A percentile compares a stretch with the other conserved stretches of the same genome.
phyloP scores from a whole-genome alignment of 768 basidiomycete genomes.

The Podaxis rugospora region DNA sequence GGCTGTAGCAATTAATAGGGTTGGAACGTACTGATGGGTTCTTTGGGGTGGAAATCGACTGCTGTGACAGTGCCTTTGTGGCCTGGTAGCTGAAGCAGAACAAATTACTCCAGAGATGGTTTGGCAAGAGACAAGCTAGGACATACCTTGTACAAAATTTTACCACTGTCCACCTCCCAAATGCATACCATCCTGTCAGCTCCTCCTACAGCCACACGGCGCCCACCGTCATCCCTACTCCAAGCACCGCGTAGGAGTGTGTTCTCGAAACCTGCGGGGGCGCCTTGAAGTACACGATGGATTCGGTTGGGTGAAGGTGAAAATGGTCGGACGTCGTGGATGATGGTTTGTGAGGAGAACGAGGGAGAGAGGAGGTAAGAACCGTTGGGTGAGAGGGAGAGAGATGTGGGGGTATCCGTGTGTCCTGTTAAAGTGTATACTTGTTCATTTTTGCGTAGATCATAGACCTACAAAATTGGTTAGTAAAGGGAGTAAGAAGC shows the following conservation, averaged over 20 bases:
- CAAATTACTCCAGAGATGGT: neutral
- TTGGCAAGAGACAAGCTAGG: neutral
- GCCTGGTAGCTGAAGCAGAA: conserved; percentile 66
- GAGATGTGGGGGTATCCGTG: conserved; percentile 88
- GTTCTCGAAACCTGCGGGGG: conserved; percentile 93
- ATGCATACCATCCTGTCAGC: conserved; percentile 85
- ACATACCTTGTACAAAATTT: conserved; percentile 73
- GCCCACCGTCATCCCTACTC: conserved; percentile 82
- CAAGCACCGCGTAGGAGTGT: conserved; percentile 81
- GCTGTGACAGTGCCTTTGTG: conserved; percentile 95
- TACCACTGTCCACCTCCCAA: conserved; percentile 80
- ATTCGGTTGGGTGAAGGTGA: conserved; percentile 78
- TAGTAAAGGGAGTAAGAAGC: neutral
- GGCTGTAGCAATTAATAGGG: neutral
- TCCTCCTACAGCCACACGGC: conserved; percentile 81
- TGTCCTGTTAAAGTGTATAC: conserved; percentile 82
- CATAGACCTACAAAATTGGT: conserved; percentile 69
- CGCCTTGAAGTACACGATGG: conserved; percentile 76
- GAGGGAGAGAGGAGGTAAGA: conserved; percentile 86
- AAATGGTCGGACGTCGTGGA: conserved; percentile 94
- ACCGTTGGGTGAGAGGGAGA: conserved; percentile 88
- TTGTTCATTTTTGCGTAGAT: conserved; percentile 80
- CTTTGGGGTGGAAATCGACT: conserved; percentile 96
- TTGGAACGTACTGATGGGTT: conserved; percentile 77
- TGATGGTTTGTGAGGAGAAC: conserved; percentile 82